Conservation (phyloP, 75 land plant species). For the Gnetum montanum region DNA sequence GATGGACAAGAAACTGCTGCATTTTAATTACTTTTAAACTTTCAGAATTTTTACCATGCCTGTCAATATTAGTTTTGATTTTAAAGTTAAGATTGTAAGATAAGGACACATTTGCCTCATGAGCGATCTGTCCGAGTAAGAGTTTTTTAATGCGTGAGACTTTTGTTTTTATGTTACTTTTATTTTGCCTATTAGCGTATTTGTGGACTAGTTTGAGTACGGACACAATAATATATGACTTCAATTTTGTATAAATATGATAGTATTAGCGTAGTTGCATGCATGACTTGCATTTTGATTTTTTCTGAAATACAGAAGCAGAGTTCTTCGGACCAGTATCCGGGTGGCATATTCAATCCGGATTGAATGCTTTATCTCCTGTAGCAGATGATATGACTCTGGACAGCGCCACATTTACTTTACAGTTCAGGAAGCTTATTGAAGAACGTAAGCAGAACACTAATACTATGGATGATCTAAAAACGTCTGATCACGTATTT, state of each 20-base stretch:
- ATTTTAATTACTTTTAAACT: too few relatives aligned
- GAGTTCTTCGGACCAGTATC: constrained; percentile 70
- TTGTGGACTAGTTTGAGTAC: not conserved
- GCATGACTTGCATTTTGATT: not conserved
- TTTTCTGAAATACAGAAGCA: constrained; percentile 32
- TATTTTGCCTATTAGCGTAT: not conserved
- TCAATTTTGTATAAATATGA: not conserved
- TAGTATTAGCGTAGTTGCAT: not conserved
- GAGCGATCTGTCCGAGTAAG: not conserved
- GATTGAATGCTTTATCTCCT: constrained; percentile 33
- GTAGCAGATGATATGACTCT: constrained; percentile 48
- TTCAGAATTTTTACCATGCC: too few relatives aligned
- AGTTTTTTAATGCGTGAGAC: not conserved
- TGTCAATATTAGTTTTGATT: too few relatives aligned
- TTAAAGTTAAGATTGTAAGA: too few relatives aligned
- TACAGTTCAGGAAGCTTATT: constrained; percentile 50
- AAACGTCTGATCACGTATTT: constrained; percentile 26
- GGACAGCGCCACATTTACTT: constrained; percentile 62
- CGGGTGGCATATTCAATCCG: constrained; percentile 34
- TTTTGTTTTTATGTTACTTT: not conserved
- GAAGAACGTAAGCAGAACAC: constrained; percentile 18
- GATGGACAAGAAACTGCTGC: too few relatives aligned
- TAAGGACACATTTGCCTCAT: too few relatives aligned
- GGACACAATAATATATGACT: not conserved
- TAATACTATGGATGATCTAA: constrained; percentile 6